phyloP scores from a whole-genome alignment of 805 yeast genomes.

The Zygosaccharomyces bisporus region DNA sequence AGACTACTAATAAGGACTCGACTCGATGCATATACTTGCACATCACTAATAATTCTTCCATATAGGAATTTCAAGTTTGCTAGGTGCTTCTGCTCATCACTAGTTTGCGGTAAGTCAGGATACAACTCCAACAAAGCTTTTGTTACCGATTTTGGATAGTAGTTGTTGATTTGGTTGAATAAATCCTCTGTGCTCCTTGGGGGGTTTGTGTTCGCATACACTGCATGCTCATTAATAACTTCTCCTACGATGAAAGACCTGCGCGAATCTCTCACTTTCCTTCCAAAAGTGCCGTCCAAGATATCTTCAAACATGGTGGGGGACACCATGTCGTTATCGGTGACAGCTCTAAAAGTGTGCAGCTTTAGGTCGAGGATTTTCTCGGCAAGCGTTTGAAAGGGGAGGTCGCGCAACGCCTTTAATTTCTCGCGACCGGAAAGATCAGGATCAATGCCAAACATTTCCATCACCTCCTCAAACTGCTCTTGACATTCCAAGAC shows the following conservation, averaged over 20 bases:
- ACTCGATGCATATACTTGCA: slow-evolving; percentile 40
- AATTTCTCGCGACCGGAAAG: slow-evolving; percentile 24
- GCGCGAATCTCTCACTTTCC: slow-evolving; percentile 21
- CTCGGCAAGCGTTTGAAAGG: slow-evolving; percentile 22
- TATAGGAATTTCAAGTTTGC: slow-evolving; percentile 26
- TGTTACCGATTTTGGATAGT: slow-evolving; percentile 35
- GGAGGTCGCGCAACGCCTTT: slow-evolving; percentile 21
- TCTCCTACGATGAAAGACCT: slow-evolving; percentile 36
- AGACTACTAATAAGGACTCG: slow-evolving; percentile 37
- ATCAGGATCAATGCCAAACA: slow-evolving; percentile 21
- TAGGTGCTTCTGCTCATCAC: slow-evolving; percentile 10
- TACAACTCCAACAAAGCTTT: slow-evolving; percentile 29
- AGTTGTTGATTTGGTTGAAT: slow-evolving; percentile 35
- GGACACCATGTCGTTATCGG: slow-evolving; percentile 40
- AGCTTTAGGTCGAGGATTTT: slow-evolving; percentile 27
- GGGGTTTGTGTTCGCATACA: slow-evolving; percentile 34
- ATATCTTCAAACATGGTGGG: slow-evolving; percentile 34
- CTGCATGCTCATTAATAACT: slow-evolving; percentile 35
- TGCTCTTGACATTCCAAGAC: slow-evolving; percentile 36
- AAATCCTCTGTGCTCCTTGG: slow-evolving; percentile 33
- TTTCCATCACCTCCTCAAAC: slow-evolving; percentile 36
- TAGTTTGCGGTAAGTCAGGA: slow-evolving; percentile 16
- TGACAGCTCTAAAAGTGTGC: slow-evolving; percentile 41
- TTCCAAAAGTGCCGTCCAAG: slow-evolving; percentile 30
- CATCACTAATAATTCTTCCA: slow-evolving; percentile 39